Base-by-base conservation (phyloP, 179 eudicot genomes). In the Beta macrorhiza region DNA sequence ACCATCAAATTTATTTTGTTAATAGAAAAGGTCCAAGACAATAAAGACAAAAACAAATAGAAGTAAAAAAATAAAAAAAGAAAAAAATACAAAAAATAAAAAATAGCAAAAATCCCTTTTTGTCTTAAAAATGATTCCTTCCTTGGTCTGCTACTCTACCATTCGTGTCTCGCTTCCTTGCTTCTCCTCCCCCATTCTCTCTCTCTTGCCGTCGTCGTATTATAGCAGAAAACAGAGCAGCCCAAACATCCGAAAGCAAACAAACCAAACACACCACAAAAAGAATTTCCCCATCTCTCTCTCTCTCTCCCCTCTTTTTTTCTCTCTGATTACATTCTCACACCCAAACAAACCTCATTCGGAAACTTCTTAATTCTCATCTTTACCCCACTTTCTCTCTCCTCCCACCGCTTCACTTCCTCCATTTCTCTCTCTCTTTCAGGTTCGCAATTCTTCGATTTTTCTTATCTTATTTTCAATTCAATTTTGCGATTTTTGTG, bases 131-230 rank as follows among this genome's bases (percentile, higher is more conserved):
- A 75, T 7, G 78, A 75, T 75, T 25, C 78, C 78, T 75, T 75
- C 52, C 78, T 75, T 75, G 32, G 78, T 75, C 64, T 57, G 64
- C 65, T 15, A 73, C 76, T 73, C 62, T 9, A 75, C 57, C 78
- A 65, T 75, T 75, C 6, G 78, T 75, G 65, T 75, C 78, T 65
- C 25, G 78, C 78, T 55, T 75, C 29, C 73, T 69, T 69, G 53
- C 73, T 69, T 58, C 22, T 42, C 20, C 51, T 11, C 15, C 55
- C 15, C 25, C 2, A 32, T 59, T 22, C 37, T 47, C 57, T n/a
- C 5, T 11, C 53, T 51, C 63, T 29, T 52, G n/a, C 55, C 61
- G 61, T 51, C 75, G 75, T 72, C 62, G 47, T 56, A 74, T 74
- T 74, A 74, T 15, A 29, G 20, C 77, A 32, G 49, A 29, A 37